Evolutionary conservation across 1,284 basidiomycete species (phyloP).

Genomic region (Porogramme epimiltina): DNA sequence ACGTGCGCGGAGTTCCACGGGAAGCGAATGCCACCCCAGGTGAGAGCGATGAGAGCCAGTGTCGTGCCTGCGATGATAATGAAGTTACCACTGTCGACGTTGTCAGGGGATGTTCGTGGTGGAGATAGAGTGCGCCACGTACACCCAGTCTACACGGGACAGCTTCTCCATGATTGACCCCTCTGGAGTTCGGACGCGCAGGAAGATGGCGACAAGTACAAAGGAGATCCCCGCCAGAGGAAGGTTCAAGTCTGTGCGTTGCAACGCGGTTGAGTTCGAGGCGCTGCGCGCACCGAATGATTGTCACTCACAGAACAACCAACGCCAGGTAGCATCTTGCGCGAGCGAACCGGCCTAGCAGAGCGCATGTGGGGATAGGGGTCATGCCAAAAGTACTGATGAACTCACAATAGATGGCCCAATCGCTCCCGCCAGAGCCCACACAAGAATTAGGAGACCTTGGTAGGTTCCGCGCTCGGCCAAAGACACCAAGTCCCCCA

Average conservation of each 20-base stretch:
- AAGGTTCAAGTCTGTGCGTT: conserved; percentile 34
- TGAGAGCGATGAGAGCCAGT: conserved; percentile 17
- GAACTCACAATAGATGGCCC: conserved; percentile 24
- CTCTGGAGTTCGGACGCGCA: conserved; percentile 33
- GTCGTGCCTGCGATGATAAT: conserved; percentile 19
- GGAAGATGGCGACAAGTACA: conserved; percentile 32
- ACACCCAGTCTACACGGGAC: conserved; percentile 29
- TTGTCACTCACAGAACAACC: conserved; percentile 29
- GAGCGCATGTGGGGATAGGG: background rate
- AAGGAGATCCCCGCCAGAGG: conserved; percentile 37
- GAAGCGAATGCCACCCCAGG: conserved; percentile 23
- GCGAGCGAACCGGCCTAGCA: conserved; percentile 21
- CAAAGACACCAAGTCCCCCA: conserved; percentile 39
- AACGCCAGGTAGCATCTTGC: conserved; percentile 28
- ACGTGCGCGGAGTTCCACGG: conserved; percentile 23
- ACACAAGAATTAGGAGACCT: conserved; percentile 35
- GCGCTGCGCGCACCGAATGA: no score
- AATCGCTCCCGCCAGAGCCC: conserved; percentile 36
- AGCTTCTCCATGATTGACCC: conserved; percentile 28
- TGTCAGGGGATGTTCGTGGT: no score
- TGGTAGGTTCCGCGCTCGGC: conserved; percentile 38
- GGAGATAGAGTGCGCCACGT: conserved; percentile 4
- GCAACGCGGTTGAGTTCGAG: background rate
- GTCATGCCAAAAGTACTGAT: background rate
- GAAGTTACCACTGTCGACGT: conserved; percentile 17